These are phyloP conservation scores for Suillus lakei DNA, from an alignment of 768 basidiomycete species.

Conservation along the genomic window DNA sequence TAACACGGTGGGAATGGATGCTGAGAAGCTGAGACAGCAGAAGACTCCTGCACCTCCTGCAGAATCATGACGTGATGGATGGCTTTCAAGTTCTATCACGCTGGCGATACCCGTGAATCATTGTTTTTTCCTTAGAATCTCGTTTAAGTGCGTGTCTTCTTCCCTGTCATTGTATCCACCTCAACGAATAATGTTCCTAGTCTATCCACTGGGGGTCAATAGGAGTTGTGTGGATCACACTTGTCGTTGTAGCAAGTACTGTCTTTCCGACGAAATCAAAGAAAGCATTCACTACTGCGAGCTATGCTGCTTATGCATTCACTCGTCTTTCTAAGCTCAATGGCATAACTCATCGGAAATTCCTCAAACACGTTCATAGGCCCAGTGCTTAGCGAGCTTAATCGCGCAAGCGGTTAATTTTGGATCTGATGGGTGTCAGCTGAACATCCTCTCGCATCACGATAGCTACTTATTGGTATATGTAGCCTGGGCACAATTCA, in stretches of 20 bases:
- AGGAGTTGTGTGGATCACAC: not conserved
- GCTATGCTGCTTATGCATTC: not conserved
- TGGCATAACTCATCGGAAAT: not conserved
- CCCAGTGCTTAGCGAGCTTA: not conserved
- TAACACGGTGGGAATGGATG: conserved; percentile 61
- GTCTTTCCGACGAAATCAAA: not conserved
- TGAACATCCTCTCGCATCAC: not conserved
- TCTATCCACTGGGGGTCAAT: not conserved
- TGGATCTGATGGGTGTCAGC: not conserved
- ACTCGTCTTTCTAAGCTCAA: not conserved
- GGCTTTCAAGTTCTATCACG: not conserved
- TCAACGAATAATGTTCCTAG: not conserved
- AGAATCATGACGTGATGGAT: conserved; percentile 1
- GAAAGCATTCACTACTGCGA: not conserved
- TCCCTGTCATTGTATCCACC: not conserved
- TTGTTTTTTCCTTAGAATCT: not conserved
- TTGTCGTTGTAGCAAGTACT: not conserved
- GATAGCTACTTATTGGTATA: not conserved
- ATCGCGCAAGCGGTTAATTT: not conserved
- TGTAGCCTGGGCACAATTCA: too few species aligned
- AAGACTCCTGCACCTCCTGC: conserved; percentile 8
- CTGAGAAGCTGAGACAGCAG: conserved; percentile 17
- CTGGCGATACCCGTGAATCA: not conserved
- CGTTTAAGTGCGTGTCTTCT: not conserved
- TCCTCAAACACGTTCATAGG: not conserved